Percentiles rank a stretch among this genome's conserved stretches.
These are phyloP conservation scores for Pyrenula aspistea DNA, from an alignment of 495 filamentous ascomycete species.

Conservation along the genomic window DNA sequence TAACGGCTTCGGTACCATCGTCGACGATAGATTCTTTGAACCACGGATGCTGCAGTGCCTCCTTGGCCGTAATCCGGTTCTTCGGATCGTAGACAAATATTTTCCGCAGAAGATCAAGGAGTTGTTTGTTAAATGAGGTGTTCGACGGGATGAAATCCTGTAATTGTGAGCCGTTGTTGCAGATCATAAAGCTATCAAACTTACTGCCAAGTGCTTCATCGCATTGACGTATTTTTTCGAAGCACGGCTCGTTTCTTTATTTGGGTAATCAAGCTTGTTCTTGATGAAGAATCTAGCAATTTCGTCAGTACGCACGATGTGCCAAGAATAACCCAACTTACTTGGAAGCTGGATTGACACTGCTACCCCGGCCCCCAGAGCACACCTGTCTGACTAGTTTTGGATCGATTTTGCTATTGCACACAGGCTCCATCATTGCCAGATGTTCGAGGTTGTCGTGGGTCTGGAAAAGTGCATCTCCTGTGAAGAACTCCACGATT, in stretches of 20 bases:
- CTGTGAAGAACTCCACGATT: constrained; percentile 96
- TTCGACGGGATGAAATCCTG: constrained; percentile 83
- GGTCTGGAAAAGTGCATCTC: constrained; percentile 94
- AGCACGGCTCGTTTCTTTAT: constrained; percentile 72
- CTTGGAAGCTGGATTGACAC: constrained; percentile 68
- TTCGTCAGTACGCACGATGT: constrained; percentile 1
- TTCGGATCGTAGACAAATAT: constrained; percentile 96
- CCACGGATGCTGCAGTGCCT: constrained; percentile 88
- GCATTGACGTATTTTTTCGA: constrained; percentile 87
- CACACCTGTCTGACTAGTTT: constrained; percentile 65
- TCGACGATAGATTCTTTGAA: constrained; percentile 78
- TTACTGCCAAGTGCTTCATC: constrained; percentile 81
- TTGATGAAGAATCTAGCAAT: constrained; percentile 69
- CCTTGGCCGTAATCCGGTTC: constrained; percentile 78
- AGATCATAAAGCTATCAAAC: constrained; percentile 14
- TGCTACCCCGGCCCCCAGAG: constrained; percentile 48
- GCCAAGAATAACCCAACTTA: constrained; percentile 30
- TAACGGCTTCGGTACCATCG: constrained; percentile 86
- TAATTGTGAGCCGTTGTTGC: constrained; percentile 15
- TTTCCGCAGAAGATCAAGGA: constrained; percentile 74
- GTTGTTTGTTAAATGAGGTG: constrained; percentile 67
- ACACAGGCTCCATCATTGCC: constrained; percentile 98
- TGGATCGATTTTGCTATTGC: constrained; percentile 58
- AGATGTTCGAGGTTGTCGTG: constrained; percentile 97
- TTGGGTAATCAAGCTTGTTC: constrained; percentile 76